Percentiles rank a stretch among this genome's conserved stretches.
These are phyloP conservation scores for Populus hybrid DNA, from an alignment of 441 rosid species.

Conservation along the genomic window DNA sequence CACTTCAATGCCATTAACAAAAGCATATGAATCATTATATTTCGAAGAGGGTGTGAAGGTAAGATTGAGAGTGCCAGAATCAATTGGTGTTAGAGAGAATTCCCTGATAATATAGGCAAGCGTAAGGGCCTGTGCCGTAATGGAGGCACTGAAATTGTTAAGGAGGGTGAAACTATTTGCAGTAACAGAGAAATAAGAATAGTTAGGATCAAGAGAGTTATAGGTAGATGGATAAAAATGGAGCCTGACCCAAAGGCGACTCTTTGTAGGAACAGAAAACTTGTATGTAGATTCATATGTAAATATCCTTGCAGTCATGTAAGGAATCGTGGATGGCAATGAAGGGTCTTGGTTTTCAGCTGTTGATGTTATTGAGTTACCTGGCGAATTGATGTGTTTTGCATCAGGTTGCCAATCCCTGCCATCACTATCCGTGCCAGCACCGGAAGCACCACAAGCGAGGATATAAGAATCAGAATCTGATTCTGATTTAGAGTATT, in stretches of 20 bases:
- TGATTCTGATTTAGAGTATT: constrained; percentile 18
- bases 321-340: constrained; percentile 65
- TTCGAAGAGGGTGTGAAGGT: constrained; percentile 47
- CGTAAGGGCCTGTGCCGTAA: constrained; percentile 67
- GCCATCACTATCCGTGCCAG: constrained; percentile 45
- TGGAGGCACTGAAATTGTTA: constrained; percentile 63
- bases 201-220: constrained; percentile 38
- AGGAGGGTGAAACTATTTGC: constrained; percentile 62
- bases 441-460: constrained; percentile 45
- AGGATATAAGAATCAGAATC: constrained; percentile 24
- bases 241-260: constrained; percentile 57
- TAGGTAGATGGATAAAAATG: constrained; percentile 72
- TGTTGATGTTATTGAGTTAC: constrained; percentile 32
- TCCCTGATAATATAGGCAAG: constrained; percentile 65
- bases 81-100: constrained; percentile 44
- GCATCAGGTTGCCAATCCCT: constrained; percentile 64
- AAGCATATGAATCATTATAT: constrained; percentile 40
- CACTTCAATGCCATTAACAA: constrained; percentile 67
- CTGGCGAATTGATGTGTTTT: constrained; percentile 39
- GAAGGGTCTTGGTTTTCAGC: constrained; percentile 71
- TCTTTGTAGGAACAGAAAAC: constrained; percentile 40
- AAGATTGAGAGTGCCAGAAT: constrained; percentile 40
- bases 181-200: constrained; percentile 44
- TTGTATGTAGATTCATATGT: constrained; percentile 44
- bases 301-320: constrained; percentile 74